These are phyloP conservation scores for Cucumis sativus DNA, from an alignment of 306 rosid species.

Conservation along the genomic window Cucumber_9930_V3 NC_026657.2:32684501-32685000, in stretches of 20 bases:
- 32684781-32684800: no score
- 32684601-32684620: conserved; percentile 65
- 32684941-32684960: no score
- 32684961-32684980: no score
- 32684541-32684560: conserved; percentile 95
- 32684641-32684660: neutral
- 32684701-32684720: no score
- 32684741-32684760: no score
- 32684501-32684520: conserved; percentile 94
- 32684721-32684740: no score
- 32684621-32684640: neutral
- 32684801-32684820: neutral
- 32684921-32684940: neutral
- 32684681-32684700: neutral
- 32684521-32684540: conserved; percentile 95
- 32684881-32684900: neutral
- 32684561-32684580: conserved; percentile 98
- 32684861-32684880: neutral
- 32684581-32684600: conserved; percentile 99
- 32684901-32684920: neutral
- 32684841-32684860: neutral
- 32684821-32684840: neutral
- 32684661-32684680: neutral
- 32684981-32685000: no score
- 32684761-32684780: no score